Evolutionary conservation across 1,139 yeast species (phyloP), one percentile per base, ranked within the genome.

Genomic region (Pichia norvegensis): DNA sequence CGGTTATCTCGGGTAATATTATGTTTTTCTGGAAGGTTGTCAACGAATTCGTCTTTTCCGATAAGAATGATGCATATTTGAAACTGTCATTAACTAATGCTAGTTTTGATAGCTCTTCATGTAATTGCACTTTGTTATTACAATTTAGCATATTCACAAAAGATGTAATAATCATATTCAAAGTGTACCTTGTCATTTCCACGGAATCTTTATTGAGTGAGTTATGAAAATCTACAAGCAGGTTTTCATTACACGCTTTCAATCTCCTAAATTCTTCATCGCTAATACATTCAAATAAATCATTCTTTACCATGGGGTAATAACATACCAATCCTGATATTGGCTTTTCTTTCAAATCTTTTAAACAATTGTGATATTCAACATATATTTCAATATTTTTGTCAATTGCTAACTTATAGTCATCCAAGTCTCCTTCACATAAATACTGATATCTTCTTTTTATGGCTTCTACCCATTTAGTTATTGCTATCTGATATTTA

Each of bases 31-130:
- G 13, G 9, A 19, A 36, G 36, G 16, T 36, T 40, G 10, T 33
- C 17, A 1, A 10, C 9, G 55, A 23, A 33, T 52, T 40, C 8
- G 36, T 16, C 25, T 45, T 53, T 17, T 53, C 53, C 17, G 42
- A 41, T 2, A 29, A 16, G 19, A 53, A 52, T 2, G 52, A 44
- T 10, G 29, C 27, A 10, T 35, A 29, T 33, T 46, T 46, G 16
- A 39, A 46, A 6, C 35, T 21, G 20, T 53, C 54, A 35, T 37
- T 43, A 22, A 22, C 41, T 6, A 4, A 20, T 6, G 29, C 20
- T 8, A 45, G 35, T 6, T 29, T 33, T 14, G 16, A 33, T 21
- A 45, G 11, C 6, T 48, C 35, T 4, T 17, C 29, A 13, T 35
- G 37, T 2, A 41, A 13, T 16, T 35, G 19, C 8, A 21, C 4